Base-by-base conservation (phyloP, 495 filamentous ascomycete species). In the Apodospora peruviana region DNA sequence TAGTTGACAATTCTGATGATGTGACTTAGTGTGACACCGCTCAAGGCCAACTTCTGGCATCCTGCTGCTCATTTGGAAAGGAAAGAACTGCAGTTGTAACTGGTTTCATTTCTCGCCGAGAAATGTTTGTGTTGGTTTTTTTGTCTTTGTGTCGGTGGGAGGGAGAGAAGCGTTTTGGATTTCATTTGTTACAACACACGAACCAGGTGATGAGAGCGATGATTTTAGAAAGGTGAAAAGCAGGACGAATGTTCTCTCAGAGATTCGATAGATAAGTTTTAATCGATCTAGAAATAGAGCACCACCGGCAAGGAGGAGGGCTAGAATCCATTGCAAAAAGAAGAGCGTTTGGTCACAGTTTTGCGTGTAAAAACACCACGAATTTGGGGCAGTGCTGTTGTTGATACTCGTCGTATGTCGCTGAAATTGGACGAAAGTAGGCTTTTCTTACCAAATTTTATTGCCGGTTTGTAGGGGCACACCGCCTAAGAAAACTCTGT, bases 11-110 rank as follows among this genome's bases (percentile, higher is more conserved):
- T n/a, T 27, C 20, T 40, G 9, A 29, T n/a, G 18, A 23, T 43
- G 2, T 45, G 16, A 25, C 41, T 25, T 56, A 95, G 90, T 71
- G 79, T 98, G 40, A 96, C 93, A 17, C 88, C 91, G 20, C 71
- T 98, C 45, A 87, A 86, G 64, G 90, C 91, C 17, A 94, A 94
- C 64, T 98, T 95, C 64, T 90, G 85, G 83, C 88, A 90, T 68
- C 78, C 79, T n/a, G 72, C 80, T 43, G 71, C 71, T 36, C 69
- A 74, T 16, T 60, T 60, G 57, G 81, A 68, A 59, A 81, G 72
- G 77, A 80, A 54, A 27, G 90, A 96, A 75, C 78, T 97, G 55
- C 87, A 89, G 74, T 73, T 96, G 86, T 94, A 83, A 93, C 88
- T 93, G 9, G 36, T 18, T 38, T 38, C 5, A 12, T 32, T 32